Conservation (phyloP, 805 yeast genomes). For the Hanseniaspora thailandica region DNA sequence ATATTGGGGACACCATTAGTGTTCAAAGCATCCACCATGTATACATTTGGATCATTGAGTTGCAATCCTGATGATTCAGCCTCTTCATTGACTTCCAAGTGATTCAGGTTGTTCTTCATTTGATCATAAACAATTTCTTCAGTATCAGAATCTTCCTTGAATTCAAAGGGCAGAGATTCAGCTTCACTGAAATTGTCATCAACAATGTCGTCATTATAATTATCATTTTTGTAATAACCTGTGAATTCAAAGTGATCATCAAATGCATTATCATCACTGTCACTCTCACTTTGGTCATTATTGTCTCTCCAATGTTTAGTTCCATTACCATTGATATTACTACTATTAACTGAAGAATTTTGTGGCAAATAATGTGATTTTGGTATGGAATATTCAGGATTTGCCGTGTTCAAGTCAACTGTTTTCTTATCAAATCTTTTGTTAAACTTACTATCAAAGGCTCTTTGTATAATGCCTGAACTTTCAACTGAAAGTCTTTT, state of each 20-base stretch:
- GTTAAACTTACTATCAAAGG: constrained; percentile 5
- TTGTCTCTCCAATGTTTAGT: constrained; percentile 6
- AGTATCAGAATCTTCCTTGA: constrained; percentile 23
- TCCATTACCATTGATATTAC: constrained; percentile 1
- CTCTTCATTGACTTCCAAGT: not conserved
- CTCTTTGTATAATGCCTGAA: not conserved
- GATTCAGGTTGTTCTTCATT: not conserved
- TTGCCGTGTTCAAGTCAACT: constrained; percentile 3
- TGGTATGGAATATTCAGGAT: constrained; percentile 3
- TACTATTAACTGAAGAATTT: constrained; percentile 10
- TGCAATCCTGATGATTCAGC: not conserved
- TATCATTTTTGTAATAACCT: not conserved
- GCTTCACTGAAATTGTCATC: constrained; percentile 13
- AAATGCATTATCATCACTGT: not conserved
- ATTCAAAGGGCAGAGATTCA: constrained; percentile 27
- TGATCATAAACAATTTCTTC: constrained; percentile 4
- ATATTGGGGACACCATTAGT: not conserved
- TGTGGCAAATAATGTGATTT: constrained; percentile 8
- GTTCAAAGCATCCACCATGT: constrained; percentile 12
- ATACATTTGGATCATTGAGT: not conserved
- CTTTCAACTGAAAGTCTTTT: not conserved
- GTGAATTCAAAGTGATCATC: not conserved
- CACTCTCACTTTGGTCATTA: constrained; percentile 5
- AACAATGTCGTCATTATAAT: not conserved
- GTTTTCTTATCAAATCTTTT: not conserved